Evolutionary conservation across 1,284 basidiomycete genomes (phyloP), one percentile per base, ranked within the genome.

Genomic region (Fomitopsis schrenkii): DNA sequence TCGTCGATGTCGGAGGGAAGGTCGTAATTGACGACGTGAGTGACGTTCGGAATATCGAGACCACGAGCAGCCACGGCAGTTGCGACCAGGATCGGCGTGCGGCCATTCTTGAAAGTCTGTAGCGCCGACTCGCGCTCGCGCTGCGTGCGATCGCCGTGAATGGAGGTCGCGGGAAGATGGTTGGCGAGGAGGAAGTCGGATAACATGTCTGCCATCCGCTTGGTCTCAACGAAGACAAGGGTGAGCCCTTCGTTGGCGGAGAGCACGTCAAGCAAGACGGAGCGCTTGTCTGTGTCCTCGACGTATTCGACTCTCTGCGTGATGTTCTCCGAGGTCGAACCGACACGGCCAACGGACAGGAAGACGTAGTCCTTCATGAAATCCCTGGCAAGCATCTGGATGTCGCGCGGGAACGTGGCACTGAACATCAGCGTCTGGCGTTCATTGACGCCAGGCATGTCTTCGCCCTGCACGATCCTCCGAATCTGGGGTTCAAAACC

Each of bases 401-500:
- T 99, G 77, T 99, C 97, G 60, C 95, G 91, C 59, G 97, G 97
- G 90, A 99, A 99, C 55, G 97, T 99, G 54, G 97, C 97, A 65
- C 93, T 95, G 83, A 99, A 99, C 97, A 99, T 99, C 80, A 99
- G 92, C 8, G 97, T 99, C 76, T 99, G 97, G 65, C 97, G 93
- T 35, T 96, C 89, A 59, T 87, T 81, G 28, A 93, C 89, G 59
- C 88, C 93, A 33, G 97, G 95, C 97, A 99, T 99, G 77, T 99
- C 97, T 73, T 97, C 95, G 66, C 93, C 93, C 76, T 98, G 94
- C 36, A 99, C 97, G 74, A 99, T 99, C 57, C 95, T 86, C 66
- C 97, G 88, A 72, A 99, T 99, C 79, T 99, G 97, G 63, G 97
- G 97, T 79, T 99, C 97, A 84, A 99, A 99, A 92, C 97, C 97